Percentiles rank a stretch among this genome's conserved stretches.
Conservation (phyloP, 805 yeast genomes). For the Metschnikowia continentalis region DNA sequence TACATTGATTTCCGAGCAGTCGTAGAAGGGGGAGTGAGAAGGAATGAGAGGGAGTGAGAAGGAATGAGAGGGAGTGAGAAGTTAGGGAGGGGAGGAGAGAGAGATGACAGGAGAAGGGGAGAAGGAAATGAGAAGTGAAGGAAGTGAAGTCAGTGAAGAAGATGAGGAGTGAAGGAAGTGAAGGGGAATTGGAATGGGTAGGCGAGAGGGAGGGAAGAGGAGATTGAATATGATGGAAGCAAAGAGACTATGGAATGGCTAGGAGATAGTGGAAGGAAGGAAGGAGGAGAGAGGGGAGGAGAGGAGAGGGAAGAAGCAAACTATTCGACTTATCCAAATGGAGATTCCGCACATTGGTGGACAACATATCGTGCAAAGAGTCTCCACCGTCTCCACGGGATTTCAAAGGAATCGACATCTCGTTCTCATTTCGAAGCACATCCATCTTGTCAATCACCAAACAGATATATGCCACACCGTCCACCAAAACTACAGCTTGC, state of each 20-base stretch:
- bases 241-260: no score
- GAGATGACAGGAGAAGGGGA: no score
- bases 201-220: no score
- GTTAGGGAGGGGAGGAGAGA: not conserved
- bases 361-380: constrained; percentile 67
- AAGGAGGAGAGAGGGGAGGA: no score
- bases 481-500: constrained; percentile 90
- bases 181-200: not conserved
- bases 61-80: no score
- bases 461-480: constrained; percentile 92
- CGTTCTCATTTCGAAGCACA: constrained; percentile 47
- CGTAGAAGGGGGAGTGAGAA: not conserved
- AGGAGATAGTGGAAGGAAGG: no score
- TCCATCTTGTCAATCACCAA: constrained; percentile 87
- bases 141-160: no score
- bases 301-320: not conserved
- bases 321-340: constrained; percentile 68
- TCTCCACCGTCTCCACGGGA: constrained; percentile 59
- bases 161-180: no score
- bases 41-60: not conserved
- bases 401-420: constrained; percentile 69
- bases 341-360: constrained; percentile 62
- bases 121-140: no score
- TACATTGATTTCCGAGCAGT: not conserved
- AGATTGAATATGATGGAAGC: no score